These are phyloP conservation scores for Vitis labrusca DNA, from an alignment of 164 flowering plant species.

Conservation along the genomic window DNA sequence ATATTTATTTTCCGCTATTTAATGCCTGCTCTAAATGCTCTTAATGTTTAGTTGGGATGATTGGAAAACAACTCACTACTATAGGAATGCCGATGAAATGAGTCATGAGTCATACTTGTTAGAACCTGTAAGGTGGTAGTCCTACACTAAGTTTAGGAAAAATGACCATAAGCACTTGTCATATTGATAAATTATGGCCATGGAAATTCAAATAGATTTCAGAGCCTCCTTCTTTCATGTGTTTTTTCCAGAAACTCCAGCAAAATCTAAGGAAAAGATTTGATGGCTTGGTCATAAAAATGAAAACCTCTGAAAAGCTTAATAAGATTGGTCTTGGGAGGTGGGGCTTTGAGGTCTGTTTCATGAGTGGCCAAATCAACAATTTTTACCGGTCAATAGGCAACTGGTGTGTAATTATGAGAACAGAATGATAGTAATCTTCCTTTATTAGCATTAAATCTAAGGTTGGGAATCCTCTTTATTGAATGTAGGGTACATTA, in stretches of 20 bases:
- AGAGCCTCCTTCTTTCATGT: neutral
- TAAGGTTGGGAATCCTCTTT: neutral
- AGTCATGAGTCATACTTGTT: too few relatives aligned
- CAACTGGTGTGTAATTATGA: neutral
- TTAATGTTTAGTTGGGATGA: neutral
- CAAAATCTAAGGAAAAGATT: neutral
- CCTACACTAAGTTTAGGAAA: neutral
- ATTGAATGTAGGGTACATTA: conserved; percentile 52
- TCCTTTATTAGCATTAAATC: neutral
- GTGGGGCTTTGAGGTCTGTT: too few relatives aligned
- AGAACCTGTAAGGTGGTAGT: neutral
- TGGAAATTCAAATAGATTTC: neutral
- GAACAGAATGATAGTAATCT: neutral
- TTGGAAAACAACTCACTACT: too few relatives aligned
- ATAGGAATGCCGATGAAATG: too few relatives aligned
- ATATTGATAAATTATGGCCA: neutral
- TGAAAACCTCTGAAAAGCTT: too few relatives aligned
- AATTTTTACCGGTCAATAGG: neutral
- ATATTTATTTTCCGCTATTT: neutral
- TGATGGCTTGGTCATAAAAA: too few relatives aligned
- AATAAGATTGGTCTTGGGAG: too few relatives aligned
- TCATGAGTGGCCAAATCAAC: neutral
- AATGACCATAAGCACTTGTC: neutral
- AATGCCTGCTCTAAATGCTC: neutral
- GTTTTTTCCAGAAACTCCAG: neutral